Evolutionary conservation across 768 basidiomycete genomes (phyloP).

Genomic region (Mycena filopes): DNA sequence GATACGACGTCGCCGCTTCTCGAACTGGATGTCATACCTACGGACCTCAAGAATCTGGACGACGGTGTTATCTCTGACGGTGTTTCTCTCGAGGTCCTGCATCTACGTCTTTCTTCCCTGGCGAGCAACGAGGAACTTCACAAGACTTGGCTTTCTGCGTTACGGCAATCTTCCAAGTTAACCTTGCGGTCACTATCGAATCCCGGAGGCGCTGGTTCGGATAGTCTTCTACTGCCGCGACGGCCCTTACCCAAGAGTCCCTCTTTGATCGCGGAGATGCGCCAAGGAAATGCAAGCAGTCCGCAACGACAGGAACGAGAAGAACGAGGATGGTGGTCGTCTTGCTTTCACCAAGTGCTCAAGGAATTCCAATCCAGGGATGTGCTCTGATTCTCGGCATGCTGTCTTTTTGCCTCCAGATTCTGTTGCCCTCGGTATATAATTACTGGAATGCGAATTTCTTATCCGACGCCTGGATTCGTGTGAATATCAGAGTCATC

Average conservation of each 20-base stretch:
- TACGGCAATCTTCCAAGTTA: conserved; percentile 24
- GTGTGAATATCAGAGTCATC: too few species aligned
- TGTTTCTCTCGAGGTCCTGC: conserved; percentile 26
- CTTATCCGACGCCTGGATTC: too few species aligned
- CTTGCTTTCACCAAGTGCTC: conserved; percentile 30
- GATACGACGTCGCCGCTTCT: conserved; percentile 12
- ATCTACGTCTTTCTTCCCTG: conserved; percentile 21
- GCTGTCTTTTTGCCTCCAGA: background rate
- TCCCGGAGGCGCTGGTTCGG: conserved; percentile 12
- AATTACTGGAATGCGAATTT: too few species aligned
- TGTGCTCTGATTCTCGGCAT: conserved; percentile 8
- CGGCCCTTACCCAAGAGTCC: conserved; percentile 32
- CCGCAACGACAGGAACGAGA: conserved; percentile 29
- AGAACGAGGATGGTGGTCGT: conserved; percentile 31
- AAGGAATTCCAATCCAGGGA: conserved; percentile 27
- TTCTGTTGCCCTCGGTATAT: too few species aligned
- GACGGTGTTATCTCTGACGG: conserved; percentile 10
- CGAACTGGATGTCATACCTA: conserved; percentile 29
- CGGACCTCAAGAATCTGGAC: conserved; percentile 22
- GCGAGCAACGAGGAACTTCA: conserved; percentile 19
- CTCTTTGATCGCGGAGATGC: conserved; percentile 24
- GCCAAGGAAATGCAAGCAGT: conserved; percentile 13
- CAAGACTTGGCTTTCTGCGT: conserved; percentile 28
- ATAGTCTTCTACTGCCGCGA: conserved; percentile 3
- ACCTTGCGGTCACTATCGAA: conserved; percentile 27